A percentile compares a stretch with the other conserved stretches of the same genome.
Conservation (phyloP, 768 basidiomycete species). For the Termitomyces sp. region DNA sequence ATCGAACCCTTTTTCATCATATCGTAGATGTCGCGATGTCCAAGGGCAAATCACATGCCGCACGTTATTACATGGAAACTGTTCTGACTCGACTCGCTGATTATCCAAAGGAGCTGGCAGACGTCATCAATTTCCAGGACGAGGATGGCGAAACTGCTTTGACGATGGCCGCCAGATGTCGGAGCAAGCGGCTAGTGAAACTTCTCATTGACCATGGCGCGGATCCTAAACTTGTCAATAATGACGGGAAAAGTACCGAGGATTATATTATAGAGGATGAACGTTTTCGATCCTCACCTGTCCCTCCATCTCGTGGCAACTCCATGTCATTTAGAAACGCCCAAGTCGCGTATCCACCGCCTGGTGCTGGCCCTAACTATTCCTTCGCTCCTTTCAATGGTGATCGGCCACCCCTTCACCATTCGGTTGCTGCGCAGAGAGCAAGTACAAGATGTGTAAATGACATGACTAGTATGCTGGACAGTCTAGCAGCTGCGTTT, state of each 20-base stretch:
- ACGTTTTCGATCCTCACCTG: conserved; percentile 88
- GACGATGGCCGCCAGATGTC: conserved; percentile 92
- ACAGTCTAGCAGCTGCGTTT: conserved; percentile 82
- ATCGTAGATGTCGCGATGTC: conserved; percentile 96
- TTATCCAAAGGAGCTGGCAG: conserved; percentile 93
- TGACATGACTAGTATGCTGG: conserved; percentile 82
- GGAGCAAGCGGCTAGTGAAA: conserved; percentile 93
- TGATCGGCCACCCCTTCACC: conserved; percentile 72
- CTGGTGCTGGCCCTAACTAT: conserved; percentile 14
- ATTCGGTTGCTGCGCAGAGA: conserved; percentile 79
- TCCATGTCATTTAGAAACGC: conserved; percentile 72
- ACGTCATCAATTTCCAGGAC: conserved; percentile 98
- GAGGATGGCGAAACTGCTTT: conserved; percentile 98
- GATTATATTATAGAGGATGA: conserved; percentile 99
- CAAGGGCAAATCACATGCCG: conserved; percentile 96
- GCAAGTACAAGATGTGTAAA: conserved; percentile 81
- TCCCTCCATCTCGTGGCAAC: conserved; percentile 59
- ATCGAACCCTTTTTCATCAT: conserved; percentile 97
- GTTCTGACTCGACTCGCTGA: conserved; percentile 81
- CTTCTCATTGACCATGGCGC: conserved; percentile 94
- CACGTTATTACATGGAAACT: conserved; percentile 98
- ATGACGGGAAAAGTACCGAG: conserved; percentile 94
- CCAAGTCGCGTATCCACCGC: conserved; percentile 50
- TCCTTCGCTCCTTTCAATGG: conserved; percentile 46
- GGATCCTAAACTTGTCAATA: conserved; percentile 90